These are phyloP conservation scores for Pseudomonodictys pantanalensis DNA, from an alignment of 495 filamentous ascomycete genomes.

Conservation along the genomic window DNA sequence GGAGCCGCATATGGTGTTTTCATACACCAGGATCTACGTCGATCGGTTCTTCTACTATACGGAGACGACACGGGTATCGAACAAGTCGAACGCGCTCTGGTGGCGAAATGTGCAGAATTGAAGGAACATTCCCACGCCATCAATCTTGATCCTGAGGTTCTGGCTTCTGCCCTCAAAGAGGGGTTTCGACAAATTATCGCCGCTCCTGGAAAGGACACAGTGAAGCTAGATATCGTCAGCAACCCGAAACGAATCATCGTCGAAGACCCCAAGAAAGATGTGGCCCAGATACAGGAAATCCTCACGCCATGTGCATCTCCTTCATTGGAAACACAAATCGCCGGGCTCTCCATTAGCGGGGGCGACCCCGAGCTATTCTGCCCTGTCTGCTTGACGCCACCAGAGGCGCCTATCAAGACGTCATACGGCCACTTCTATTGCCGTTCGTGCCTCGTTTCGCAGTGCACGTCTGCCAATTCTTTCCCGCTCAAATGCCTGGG, in stretches of 20 bases:
- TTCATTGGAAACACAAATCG: conserved; percentile 1
- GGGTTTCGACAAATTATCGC: conserved; percentile 22
- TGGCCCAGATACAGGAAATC: conserved; percentile 6
- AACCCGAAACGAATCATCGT: conserved; percentile 22
- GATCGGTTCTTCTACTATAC: conserved; percentile 10
- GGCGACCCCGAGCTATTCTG: conserved; percentile 12
- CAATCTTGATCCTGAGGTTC: conserved; percentile 12
- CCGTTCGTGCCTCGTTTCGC: conserved; percentile 11
- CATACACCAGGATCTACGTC: conserved; percentile 12
- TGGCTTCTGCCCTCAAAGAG: conserved; percentile 6
- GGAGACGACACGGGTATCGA: not conserved
- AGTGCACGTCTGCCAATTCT: conserved; percentile 8
- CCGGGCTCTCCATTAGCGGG: not conserved
- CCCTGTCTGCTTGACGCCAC: conserved; percentile 16
- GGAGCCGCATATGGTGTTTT: conserved; percentile 3
- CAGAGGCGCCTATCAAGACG: conserved; percentile 6
- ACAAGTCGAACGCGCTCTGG: not conserved
- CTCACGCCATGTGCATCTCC: not conserved
- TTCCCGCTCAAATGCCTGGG: conserved; percentile 19
- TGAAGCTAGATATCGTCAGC: conserved; percentile 13
- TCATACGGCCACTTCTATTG: conserved; percentile 17
- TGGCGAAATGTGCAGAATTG: conserved; percentile 7
- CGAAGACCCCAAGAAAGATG: conserved; percentile 1
- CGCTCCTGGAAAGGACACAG: conserved; percentile 21
- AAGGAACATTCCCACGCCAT: conserved; percentile 6